Evolutionary conservation across 306 rosid genomes (phyloP), one percentile per base, ranked within the genome.

Genomic region (Cucurbita pepo): DNA sequence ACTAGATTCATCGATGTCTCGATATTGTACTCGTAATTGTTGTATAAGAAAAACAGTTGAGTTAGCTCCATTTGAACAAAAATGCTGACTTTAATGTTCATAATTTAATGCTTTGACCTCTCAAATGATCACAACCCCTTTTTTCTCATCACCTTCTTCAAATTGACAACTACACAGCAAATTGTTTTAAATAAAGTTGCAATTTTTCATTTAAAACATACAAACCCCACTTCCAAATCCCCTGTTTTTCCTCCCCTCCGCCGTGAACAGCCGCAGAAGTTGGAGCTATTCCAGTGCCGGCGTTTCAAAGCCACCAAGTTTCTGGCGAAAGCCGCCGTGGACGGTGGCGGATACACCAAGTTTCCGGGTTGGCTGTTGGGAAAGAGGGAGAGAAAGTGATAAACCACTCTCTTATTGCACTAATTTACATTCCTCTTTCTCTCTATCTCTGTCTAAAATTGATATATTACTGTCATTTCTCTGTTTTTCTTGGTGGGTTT

Each of bases 331-430:
- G 14, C 65, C 65, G 19, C 44, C 44, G 72, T 66, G 40, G 72
- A 10, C 56, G 41, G 72, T 13, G 72, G 53, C 52, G 16, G 53
- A 6, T 37, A n/a, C 40, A 47, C 5, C 51, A 30, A 63, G 52
- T 69, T 69, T 69, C 73, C 73, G 44, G 73, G 58, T 13, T n/a
- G 57, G 73, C 57, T 48, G 73, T 69, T 69, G 54, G 73, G 25
- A 60, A 69, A 69, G 57, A 21, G 56, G 37, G 73, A 69, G 41
- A 48, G 73, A 69, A 22, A 69, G 56, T 69, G 73, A 69, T 69
- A 69, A 57, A 48, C 73, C 73, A 69, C 58, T 69, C 57, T 50
- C 38, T 56, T 50, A 69, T 69, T 69, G 50, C 58, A 69, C 73
- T 69, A 69, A 10, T 37, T 11, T 43, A 44, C 41, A 1, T 72